Base-by-base conservation (phyloP, 1,139 yeast genomes). In the Geotrichum fermentans region DNA sequence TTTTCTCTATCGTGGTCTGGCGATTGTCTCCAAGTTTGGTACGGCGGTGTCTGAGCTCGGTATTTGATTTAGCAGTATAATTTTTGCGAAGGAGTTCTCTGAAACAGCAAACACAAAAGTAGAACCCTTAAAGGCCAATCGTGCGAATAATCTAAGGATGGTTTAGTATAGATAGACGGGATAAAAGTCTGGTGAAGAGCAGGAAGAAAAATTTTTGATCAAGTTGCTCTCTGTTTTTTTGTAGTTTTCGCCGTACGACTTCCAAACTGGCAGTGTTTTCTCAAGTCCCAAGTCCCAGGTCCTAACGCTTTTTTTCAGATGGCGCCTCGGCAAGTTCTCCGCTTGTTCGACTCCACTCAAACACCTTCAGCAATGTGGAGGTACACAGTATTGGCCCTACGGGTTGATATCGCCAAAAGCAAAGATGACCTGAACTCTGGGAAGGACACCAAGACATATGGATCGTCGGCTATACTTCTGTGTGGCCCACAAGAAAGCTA, bases 71-170 rank as follows among this genome's bases (percentile, higher is more conserved):
- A n/a, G n/a, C n/a, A n/a, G n/a, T n/a, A n/a, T n/a, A n/a, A n/a
- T n/a, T n/a, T n/a, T n/a, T n/a, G n/a, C 14, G n/a, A 16, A 41
- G 47, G 51, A 45, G 53, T 51, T 51, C 53, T 51, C 22, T 29
- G n/a, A 33, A 32, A 13, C 11, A 14, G 18, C 26, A 36, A 35
- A 46, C 55, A 52, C 55, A 55, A 53, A 28, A 52, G 56, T 47
- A 53, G 56, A 53, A 53, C 56, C 50, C 52, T 50, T 20, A 39
- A 53, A 53, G 56, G 56, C 52, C 56, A 45, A 46, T 53, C 56
- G 53, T 47, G 52, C 40, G 33, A 43, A 30, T 14, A 24, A 10
- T 29, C 21, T 4, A 18, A 16, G 13, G 21, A 7, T 14, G 34
- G 17, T 30, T 30, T 6, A 30, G 17, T 13, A 14, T 8, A 30